These are phyloP conservation scores for Xanthoconium separans DNA, from an alignment of 1,284 basidiomycete species.

Conservation along the genomic window DNA sequence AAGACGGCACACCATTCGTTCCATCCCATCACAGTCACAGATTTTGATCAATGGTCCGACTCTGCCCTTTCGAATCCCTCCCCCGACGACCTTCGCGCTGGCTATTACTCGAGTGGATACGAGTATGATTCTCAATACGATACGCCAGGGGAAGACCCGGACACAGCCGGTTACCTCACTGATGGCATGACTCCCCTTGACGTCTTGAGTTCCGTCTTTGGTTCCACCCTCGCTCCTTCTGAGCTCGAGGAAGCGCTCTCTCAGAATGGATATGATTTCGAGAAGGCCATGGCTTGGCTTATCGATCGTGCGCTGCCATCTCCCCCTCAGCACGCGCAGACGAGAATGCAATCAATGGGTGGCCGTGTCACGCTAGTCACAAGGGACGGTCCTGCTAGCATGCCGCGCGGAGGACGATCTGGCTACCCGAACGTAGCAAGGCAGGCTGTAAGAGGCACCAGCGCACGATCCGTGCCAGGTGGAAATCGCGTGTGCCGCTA, in stretches of 20 bases:
- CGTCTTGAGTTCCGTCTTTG: slow-evolving; percentile 91
- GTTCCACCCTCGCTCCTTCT: slow-evolving; percentile 80
- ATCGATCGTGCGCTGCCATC: slow-evolving; percentile 67
- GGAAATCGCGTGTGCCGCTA: slow-evolving; percentile 87
- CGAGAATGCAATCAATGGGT: slow-evolving; percentile 61
- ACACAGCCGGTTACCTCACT: slow-evolving; percentile 54
- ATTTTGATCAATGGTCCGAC: slow-evolving; percentile 64
- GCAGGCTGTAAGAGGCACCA: slow-evolving; percentile 48
- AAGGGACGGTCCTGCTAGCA: slow-evolving; percentile 44
- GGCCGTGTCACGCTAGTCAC: slow-evolving; percentile 61
- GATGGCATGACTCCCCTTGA: slow-evolving; percentile 97
- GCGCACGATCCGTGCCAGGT: slow-evolving; percentile 56
- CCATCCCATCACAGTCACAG: slow-evolving; percentile 59
- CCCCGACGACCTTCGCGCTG: slow-evolving; percentile 42
- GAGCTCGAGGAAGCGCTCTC: slow-evolving; percentile 93
- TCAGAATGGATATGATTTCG: slow-evolving; percentile 90
- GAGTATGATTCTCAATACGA: slow-evolving; percentile 38
- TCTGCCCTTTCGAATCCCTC: slow-evolving; percentile 43
- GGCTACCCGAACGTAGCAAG: slow-evolving; percentile 36
- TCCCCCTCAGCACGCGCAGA: slow-evolving; percentile 42
- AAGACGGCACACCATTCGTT: slow-evolving; percentile 53
- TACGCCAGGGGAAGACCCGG: slow-evolving; percentile 49
- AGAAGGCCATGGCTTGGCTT: slow-evolving; percentile 90
- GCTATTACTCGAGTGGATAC: slow-evolving; percentile 36
- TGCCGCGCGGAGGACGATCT: slow-evolving; percentile 45